A percentile compares a stretch with the other conserved stretches of the same genome.
Evolutionary conservation across 2,329 filamentous ascomycete genomes (phyloP).

Genomic region (Paecilomyces sp.): DNA sequence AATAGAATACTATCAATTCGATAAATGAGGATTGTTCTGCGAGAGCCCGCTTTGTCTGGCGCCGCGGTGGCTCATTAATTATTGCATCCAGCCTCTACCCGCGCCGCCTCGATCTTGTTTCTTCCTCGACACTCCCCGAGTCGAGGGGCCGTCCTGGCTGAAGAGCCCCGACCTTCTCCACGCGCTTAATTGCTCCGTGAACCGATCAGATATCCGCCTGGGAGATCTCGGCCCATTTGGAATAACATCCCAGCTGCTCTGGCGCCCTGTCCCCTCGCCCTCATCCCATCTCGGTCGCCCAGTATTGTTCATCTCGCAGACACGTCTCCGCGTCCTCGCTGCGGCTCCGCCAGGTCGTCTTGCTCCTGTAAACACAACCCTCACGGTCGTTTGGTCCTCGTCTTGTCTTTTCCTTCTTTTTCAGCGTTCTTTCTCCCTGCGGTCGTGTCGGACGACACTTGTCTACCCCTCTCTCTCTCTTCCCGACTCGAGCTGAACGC

Average conservation of each 20-base stretch:
- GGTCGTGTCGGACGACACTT: not conserved
- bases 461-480: constrained; percentile 6
- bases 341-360: not conserved
- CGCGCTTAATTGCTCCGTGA: not conserved
- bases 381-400: not conserved
- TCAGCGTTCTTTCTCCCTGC: not conserved
- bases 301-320: not conserved
- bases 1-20: not conserved
- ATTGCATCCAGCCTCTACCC: not conserved
- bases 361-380: not conserved
- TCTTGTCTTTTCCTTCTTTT: constrained; percentile 5
- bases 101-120: not conserved
- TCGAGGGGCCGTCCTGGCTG: not conserved
- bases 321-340: not conserved
- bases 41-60: not conserved
- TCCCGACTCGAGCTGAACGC: not conserved
- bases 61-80: not conserved
- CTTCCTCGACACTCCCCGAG: not conserved
- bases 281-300: not conserved
- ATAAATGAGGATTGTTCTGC: not conserved
- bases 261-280: not conserved
- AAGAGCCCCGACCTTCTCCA: not conserved
- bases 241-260: not conserved
- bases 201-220: not conserved
- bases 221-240: not conserved